Percentiles rank a stretch among this genome's conserved stretches.
phyloP scores from a whole-genome alignment of 192 early-diverging fungal genomes.

The Podila clonocystis region DNA sequence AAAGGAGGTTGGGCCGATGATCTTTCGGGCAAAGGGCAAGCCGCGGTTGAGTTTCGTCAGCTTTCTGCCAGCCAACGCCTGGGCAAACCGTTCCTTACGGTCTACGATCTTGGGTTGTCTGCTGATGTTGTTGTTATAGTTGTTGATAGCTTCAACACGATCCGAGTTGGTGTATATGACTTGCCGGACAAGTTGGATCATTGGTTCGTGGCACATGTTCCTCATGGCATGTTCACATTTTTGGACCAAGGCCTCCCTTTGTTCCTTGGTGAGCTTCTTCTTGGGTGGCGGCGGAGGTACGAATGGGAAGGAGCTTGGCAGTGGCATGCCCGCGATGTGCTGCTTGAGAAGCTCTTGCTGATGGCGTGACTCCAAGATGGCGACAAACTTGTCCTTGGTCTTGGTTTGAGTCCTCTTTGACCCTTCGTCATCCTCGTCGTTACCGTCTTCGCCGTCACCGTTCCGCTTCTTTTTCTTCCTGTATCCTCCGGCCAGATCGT shows the following conservation, averaged over 20 bases:
- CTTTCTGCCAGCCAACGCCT: conserved; percentile 10
- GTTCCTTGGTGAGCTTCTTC: conserved; percentile 1
- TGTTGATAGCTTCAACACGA: conserved; percentile 9
- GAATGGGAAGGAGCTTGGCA: background rate
- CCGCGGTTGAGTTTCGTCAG: conserved; percentile 10
- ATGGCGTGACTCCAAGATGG: conserved; percentile 23
- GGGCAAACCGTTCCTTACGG: conserved; percentile 9
- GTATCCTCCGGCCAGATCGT: conserved; percentile 1
- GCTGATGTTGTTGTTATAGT: background rate
- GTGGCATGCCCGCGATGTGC: background rate
- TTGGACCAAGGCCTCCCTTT: conserved; percentile 2
- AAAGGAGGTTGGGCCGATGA: conserved; percentile 3
- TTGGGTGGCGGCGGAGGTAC: background rate
- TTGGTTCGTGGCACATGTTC: conserved; percentile 32
- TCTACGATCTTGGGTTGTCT: conserved; percentile 2
- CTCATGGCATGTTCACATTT: conserved; percentile 15
- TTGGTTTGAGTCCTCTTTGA: conserved; percentile 15
- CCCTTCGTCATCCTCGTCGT: conserved; percentile 11
- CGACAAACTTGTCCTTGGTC: conserved; percentile 31
- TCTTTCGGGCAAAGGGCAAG: conserved; percentile 5
- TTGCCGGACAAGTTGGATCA: conserved; percentile 21
- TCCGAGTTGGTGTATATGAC: conserved; percentile 29
- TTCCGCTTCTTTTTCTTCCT: conserved; percentile 51
- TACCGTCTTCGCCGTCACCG: background rate
- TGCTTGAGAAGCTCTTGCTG: background rate